phyloP scores from a whole-genome alignment of 305 asterid genomes.

The Rubia peregrina region DNA sequence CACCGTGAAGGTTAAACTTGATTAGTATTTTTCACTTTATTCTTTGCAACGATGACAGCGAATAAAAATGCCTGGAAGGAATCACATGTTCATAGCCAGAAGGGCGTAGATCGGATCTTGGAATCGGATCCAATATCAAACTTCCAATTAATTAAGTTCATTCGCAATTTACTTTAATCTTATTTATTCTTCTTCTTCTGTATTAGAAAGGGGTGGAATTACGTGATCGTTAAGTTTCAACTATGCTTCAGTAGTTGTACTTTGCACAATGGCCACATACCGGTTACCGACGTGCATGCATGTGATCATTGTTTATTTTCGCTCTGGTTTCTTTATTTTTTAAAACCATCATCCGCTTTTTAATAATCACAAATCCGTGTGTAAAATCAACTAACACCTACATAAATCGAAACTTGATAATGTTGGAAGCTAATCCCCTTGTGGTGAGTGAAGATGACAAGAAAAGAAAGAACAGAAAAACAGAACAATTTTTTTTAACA shows the following conservation, averaged over 20 bases:
- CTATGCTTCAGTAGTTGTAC: not conserved
- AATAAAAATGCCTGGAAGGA: not conserved
- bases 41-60: not conserved
- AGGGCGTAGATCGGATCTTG: conserved; percentile 7
- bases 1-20: too few species aligned
- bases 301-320: not conserved
- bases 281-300: conserved; percentile 6
- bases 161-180: not conserved
- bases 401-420: too few species aligned
- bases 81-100: conserved; percentile 2
- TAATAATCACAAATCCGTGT: too few species aligned
- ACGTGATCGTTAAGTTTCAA: conserved; percentile 1
- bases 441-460: too few species aligned
- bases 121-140: not conserved
- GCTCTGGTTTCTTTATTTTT: not conserved
- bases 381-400: too few species aligned
- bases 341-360: too few species aligned
- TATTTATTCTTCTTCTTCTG: not conserved
- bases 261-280: not conserved
- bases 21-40: not conserved
- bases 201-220: not conserved
- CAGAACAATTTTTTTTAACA: too few species aligned
- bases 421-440: too few species aligned
- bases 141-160: not conserved
- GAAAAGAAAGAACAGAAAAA: too few species aligned